Evolutionary conservation across 768 basidiomycete species (phyloP).

Genomic region (Lentinula edodes): DNA sequence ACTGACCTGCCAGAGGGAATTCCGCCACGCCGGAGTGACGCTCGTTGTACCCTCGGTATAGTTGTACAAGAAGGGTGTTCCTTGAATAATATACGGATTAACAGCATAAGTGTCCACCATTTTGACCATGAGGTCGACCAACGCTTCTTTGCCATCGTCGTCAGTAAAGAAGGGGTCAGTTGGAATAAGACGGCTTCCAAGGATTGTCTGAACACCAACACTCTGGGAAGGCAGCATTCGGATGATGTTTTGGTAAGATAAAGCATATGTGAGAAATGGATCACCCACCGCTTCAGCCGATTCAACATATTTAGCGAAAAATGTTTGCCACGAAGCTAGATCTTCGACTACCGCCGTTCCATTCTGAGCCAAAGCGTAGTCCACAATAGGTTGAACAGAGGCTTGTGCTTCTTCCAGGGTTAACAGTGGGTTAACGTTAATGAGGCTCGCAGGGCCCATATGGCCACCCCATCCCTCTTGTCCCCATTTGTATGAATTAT

Average conservation of each 20-base stretch:
- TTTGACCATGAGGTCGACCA: constrained; percentile 11
- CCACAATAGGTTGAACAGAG: constrained; percentile 20
- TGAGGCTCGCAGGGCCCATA: constrained; percentile 17
- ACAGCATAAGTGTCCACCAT: constrained; percentile 9
- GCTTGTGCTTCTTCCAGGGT: constrained; percentile 19
- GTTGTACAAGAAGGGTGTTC: constrained; percentile 15
- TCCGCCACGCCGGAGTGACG: constrained; percentile 18
- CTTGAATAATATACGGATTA: constrained; percentile 15
- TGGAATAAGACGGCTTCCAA: constrained; percentile 22
- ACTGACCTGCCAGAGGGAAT: constrained; percentile 16
- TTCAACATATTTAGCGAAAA: constrained; percentile 24
- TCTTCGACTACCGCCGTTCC: constrained; percentile 24
- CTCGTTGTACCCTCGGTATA: constrained; percentile 12
- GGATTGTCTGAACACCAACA: constrained; percentile 19
- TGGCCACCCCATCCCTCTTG: constrained; percentile 32
- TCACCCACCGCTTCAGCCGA: constrained; percentile 15
- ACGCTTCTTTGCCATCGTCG: constrained; percentile 13
- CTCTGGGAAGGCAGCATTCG: not conserved
- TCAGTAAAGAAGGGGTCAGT: constrained; percentile 17
- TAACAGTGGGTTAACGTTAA: constrained; percentile 25
- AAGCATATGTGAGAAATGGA: not conserved
- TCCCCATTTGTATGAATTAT: constrained; percentile 25
- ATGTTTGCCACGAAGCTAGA: constrained; percentile 23
- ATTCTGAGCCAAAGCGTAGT: constrained; percentile 20
- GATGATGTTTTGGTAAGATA: not conserved